phyloP scores from a whole-genome alignment of 2,329 filamentous ascomycete genomes.

The Cytospora leucostoma region DNA sequence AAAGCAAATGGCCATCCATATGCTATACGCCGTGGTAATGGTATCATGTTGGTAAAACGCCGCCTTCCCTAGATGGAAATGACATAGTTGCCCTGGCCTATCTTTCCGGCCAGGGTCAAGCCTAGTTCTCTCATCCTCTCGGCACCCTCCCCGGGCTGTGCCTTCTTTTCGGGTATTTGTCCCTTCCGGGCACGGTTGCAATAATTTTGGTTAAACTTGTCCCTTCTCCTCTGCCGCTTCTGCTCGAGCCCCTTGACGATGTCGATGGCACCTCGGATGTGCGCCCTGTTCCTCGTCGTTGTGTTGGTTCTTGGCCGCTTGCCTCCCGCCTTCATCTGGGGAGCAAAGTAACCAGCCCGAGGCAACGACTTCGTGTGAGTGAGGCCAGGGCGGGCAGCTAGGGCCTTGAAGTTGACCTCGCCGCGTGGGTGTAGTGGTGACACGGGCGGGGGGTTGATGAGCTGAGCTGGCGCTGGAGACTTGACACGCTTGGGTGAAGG shows the following conservation, averaged over 20 bases:
- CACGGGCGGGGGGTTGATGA: conserved; percentile 50
- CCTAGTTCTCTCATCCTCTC: conserved; percentile 94
- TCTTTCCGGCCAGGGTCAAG: conserved; percentile 81
- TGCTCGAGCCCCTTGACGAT: conserved; percentile 95
- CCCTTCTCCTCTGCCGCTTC: conserved; percentile 88
- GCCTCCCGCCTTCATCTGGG: conserved; percentile 45
- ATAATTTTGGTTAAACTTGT: conserved; percentile 89
- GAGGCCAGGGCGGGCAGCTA: conserved; percentile 63
- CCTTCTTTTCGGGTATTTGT: conserved; percentile 62
- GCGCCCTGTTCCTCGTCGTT: conserved; percentile 51
- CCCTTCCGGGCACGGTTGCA: conserved; percentile 79
- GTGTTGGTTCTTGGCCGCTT: conserved; percentile 35
- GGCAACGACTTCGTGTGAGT: conserved; percentile 86
- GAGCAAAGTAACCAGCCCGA: conserved; percentile 72
- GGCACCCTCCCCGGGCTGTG: conserved; percentile 81
- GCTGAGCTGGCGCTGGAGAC: conserved; percentile 68
- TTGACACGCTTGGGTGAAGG: conserved; percentile 70
- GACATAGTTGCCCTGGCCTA: conserved; percentile 73
- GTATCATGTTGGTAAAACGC: conserved; percentile 25
- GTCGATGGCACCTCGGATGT: conserved; percentile 90
- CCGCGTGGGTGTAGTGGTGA: conserved; percentile 46
- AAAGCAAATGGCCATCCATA: conserved; percentile 28
- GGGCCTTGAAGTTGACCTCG: conserved; percentile 46
- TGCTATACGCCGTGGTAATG: conserved; percentile 22
- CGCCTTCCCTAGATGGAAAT: conserved; percentile 62